These are phyloP conservation scores for Pluteus cervinus DNA, from an alignment of 768 basidiomycete genomes.

Conservation along the genomic window DNA sequence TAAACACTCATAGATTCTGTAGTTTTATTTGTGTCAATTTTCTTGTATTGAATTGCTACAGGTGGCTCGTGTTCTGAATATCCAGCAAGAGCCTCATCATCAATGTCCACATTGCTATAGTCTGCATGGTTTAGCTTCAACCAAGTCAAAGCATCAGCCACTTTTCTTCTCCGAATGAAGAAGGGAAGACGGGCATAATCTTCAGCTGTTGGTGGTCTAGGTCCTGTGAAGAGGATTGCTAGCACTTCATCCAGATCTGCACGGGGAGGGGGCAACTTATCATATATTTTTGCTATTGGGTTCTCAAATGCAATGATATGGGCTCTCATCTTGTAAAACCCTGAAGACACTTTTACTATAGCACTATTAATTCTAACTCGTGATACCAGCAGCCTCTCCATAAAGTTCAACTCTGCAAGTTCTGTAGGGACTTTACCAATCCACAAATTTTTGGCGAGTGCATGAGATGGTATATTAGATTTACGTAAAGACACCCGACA, in stretches of 20 bases:
- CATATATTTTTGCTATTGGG: conserved; percentile 16
- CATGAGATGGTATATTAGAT: not conserved
- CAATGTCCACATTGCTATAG: conserved; percentile 17
- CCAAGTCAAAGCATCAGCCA: conserved; percentile 18
- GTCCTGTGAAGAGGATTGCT: conserved; percentile 8
- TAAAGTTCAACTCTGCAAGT: not conserved
- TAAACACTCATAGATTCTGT: conserved; percentile 8
- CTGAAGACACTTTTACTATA: too few relatives aligned
- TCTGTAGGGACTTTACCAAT: not conserved
- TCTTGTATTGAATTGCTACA: conserved; percentile 11
- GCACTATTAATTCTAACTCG: not conserved
- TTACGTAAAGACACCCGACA: too few relatives aligned
- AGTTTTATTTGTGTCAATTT: conserved; percentile 5
- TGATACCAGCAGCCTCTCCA: not conserved
- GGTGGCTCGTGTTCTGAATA: conserved; percentile 12
- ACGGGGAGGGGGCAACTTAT: too few relatives aligned
- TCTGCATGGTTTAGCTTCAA: conserved; percentile 20
- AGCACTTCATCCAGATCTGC: conserved; percentile 11
- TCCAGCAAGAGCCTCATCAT: conserved; percentile 9
- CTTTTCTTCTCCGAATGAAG: conserved; percentile 15
- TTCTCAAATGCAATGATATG: conserved; percentile 20
- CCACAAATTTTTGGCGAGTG: not conserved
- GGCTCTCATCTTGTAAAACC: conserved; percentile 14
- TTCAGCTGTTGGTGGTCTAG: conserved; percentile 5
- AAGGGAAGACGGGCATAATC: conserved; percentile 14